These are phyloP conservation scores for Glaciozyma antarctica DNA, from an alignment of 768 basidiomycete species.

Conservation along the genomic window DNA sequence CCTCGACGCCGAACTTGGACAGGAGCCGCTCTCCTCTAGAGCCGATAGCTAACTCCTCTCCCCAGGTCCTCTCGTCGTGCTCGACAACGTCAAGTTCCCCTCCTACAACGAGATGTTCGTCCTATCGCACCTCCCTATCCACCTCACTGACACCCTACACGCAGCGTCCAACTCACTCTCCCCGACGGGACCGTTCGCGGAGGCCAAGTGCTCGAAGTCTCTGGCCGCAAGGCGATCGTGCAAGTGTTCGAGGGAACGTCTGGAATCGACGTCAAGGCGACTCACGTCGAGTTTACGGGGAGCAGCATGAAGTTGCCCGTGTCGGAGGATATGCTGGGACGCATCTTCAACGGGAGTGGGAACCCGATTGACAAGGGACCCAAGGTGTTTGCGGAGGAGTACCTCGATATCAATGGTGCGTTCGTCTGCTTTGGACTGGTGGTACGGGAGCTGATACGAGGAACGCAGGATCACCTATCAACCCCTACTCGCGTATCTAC, in stretches of 20 bases:
- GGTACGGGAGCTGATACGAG: neutral
- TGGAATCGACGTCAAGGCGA: conserved; percentile 93
- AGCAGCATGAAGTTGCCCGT: conserved; percentile 98
- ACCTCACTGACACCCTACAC: neutral
- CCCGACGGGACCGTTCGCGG: conserved; percentile 92
- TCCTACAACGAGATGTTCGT: conserved; percentile 72
- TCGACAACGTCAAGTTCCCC: conserved; percentile 99
- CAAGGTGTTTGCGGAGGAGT: conserved; percentile 98
- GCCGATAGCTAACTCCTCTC: conserved; percentile 37
- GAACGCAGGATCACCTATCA: conserved; percentile 81
- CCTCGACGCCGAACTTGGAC: neutral
- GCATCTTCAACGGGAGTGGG: conserved; percentile 97
- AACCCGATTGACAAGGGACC: conserved; percentile 98
- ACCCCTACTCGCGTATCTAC: conserved; percentile 95
- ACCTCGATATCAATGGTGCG: conserved; percentile 95
- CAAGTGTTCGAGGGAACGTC: conserved; percentile 98
- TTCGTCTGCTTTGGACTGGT: conserved; percentile 7
- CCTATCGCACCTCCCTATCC: too few species aligned
- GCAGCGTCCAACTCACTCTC: conserved; percentile 81
- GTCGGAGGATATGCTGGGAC: conserved; percentile 96
- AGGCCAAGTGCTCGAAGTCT: conserved; percentile 94
- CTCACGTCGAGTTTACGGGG: conserved; percentile 95
- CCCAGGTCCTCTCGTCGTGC: conserved; percentile 71
- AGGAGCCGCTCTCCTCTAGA: neutral
- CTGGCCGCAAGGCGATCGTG: conserved; percentile 97